These are phyloP conservation scores for Wickerhamiella spandovensis DNA, from an alignment of 805 yeast genomes.

Conservation along the genomic window DNA sequence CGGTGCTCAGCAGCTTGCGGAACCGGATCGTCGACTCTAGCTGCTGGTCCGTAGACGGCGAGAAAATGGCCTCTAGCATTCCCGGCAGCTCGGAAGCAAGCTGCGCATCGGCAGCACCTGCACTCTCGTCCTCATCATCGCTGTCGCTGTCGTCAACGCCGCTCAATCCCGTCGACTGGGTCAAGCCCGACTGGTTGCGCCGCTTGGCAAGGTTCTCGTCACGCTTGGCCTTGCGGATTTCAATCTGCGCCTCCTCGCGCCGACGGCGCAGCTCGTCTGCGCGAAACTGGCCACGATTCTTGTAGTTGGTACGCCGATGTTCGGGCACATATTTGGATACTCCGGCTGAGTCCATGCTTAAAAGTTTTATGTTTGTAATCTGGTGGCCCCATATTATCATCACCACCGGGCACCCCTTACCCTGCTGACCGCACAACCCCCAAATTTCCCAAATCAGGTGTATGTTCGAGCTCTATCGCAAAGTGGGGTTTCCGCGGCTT, in stretches of 20 bases:
- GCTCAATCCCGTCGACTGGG: conserved; percentile 34
- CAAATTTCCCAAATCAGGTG: no score
- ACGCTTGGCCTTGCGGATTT: conserved; percentile 88
- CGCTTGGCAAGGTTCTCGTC: conserved; percentile 91
- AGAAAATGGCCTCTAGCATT: conserved; percentile 69
- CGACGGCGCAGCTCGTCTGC: conserved; percentile 96
- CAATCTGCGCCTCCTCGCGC: conserved; percentile 94
- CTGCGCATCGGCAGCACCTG: conserved; percentile 19
- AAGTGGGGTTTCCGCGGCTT: no score
- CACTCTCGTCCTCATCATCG: conserved; percentile 35
- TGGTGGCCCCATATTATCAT: background rate
- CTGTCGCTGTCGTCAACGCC: conserved; percentile 37
- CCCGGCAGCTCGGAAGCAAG: conserved; percentile 45
- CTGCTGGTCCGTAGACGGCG: conserved; percentile 65
- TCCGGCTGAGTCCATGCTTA: conserved; percentile 1
- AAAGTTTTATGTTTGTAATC: background rate
- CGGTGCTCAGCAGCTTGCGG: conserved; percentile 86
- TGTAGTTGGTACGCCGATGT: conserved; percentile 91
- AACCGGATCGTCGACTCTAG: conserved; percentile 82
- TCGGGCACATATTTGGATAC: conserved; percentile 65
- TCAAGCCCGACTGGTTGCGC: conserved; percentile 51
- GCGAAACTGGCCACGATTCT: conserved; percentile 85
- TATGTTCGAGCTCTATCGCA: no score
- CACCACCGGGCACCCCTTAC: background rate
- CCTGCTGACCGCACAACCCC: no score